These are phyloP conservation scores for Ceratocystis ficicola DNA, from an alignment of 2,329 filamentous ascomycete species.

Conservation along the genomic window DNA sequence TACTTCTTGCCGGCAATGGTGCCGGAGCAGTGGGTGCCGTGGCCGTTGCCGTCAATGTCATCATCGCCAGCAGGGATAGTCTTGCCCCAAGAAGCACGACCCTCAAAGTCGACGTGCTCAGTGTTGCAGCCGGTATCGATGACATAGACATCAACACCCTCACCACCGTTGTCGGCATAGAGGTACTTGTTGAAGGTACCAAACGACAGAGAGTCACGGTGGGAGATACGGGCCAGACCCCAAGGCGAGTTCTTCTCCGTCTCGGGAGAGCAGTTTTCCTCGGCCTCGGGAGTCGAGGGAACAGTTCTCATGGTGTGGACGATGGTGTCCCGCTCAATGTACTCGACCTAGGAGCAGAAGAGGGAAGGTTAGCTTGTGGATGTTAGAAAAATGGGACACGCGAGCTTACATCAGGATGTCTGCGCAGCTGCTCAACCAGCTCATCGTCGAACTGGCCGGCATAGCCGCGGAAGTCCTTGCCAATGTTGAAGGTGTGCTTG, in stretches of 20 bases:
- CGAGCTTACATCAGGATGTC: conserved; percentile 82
- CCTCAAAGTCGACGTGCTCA: conserved; percentile 93
- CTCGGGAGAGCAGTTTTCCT: conserved; percentile 41
- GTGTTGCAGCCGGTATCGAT: conserved; percentile 95
- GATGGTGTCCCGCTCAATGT: conserved; percentile 86
- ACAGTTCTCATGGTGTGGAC: conserved; percentile 60
- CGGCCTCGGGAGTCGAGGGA: conserved; percentile 29
- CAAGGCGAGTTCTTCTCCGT: conserved; percentile 91
- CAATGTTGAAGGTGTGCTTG: conserved; percentile 95
- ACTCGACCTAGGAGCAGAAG: conserved; percentile 61
- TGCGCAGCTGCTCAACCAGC: conserved; percentile 85
- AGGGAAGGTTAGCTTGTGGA: too few species aligned
- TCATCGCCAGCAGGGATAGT: conserved; percentile 77
- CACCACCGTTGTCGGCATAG: conserved; percentile 76
- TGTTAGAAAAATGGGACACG: neutral
- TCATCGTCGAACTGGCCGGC: conserved; percentile 91
- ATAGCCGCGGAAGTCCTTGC: conserved; percentile 73
- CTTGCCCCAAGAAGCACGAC: conserved; percentile 91
- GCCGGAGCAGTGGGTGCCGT: conserved; percentile 98
- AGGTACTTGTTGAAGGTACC: conserved; percentile 97
- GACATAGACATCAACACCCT: conserved; percentile 97
- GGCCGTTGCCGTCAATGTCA: conserved; percentile 90
- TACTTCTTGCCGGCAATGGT: conserved; percentile 98
- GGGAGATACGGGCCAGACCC: conserved; percentile 96
- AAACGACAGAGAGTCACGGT: conserved; percentile 77